Percentiles rank a stretch among this genome's conserved stretches.
Evolutionary conservation across 2,329 filamentous ascomycete species (phyloP).

Genomic region (Fusarium algeriense): DNA sequence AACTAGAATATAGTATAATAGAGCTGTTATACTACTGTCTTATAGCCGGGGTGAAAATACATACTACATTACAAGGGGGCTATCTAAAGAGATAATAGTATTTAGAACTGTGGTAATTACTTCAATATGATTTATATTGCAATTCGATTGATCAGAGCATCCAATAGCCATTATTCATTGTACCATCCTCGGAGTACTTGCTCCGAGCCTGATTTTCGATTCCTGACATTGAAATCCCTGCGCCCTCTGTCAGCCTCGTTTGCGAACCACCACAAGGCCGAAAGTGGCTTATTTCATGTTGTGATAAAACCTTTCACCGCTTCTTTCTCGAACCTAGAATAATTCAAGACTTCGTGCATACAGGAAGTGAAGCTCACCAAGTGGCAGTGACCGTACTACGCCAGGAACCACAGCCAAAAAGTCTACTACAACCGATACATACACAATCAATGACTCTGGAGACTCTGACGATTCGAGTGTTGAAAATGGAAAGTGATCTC

Average conservation of each 20-base stretch:
- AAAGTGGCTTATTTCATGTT: background rate
- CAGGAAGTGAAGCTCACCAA: accelerated
- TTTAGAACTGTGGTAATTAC: too few species aligned
- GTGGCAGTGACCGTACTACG: background rate
- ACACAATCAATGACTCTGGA: background rate
- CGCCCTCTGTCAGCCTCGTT: background rate
- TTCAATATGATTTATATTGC: too few species aligned
- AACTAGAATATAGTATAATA: too few species aligned
- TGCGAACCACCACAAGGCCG: background rate
- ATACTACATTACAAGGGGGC: too few species aligned
- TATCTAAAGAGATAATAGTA: too few species aligned
- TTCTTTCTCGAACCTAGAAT: background rate
- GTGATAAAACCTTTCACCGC: background rate
- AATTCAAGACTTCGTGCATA: accelerated
- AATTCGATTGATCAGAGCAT: too few species aligned
- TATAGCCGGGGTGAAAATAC: too few species aligned
- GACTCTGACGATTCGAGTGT: background rate
- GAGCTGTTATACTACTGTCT: too few species aligned
- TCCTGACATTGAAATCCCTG: too few species aligned
- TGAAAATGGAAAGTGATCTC: background rate
- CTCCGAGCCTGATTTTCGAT: too few species aligned
- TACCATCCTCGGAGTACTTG: too few species aligned
- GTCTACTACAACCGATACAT: background rate
- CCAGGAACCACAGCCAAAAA: background rate
- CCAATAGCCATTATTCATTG: too few species aligned